phyloP scores from a whole-genome alignment of 176 grass and related monocot genomes.

The Aegilops speltoides region DNA sequence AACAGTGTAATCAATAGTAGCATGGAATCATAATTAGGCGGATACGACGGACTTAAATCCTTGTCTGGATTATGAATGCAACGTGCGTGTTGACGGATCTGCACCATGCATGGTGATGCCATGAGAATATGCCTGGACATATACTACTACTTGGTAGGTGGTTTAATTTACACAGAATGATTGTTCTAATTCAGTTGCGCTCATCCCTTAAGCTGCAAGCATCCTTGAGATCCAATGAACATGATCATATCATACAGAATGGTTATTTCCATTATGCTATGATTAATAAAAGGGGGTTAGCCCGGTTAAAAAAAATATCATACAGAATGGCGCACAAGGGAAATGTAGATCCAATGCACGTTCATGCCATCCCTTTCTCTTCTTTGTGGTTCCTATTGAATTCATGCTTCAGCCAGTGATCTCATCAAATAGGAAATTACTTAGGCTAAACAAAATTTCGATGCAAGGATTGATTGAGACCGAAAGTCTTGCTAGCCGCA shows the following conservation, averaged over 20 bases:
- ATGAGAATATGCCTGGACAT: conserved; percentile 36
- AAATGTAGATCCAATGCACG: conserved; percentile 20
- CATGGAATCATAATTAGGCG: conserved; percentile 25
- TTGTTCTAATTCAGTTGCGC: background rate
- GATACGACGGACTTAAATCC: background rate
- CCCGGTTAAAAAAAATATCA: too few relatives aligned
- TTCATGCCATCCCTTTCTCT: background rate
- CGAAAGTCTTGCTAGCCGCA: background rate
- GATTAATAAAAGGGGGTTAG: too few relatives aligned
- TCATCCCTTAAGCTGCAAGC: background rate
- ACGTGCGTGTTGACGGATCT: background rate
- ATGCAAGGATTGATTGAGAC: background rate
- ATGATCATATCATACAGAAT: background rate
- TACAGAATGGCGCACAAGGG: background rate
- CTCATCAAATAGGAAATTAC: too few relatives aligned
- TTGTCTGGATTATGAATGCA: background rate
- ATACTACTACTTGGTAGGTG: conserved; percentile 20
- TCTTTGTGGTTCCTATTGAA: background rate
- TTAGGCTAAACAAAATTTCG: too few relatives aligned
- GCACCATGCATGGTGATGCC: background rate
- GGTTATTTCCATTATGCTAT: too few relatives aligned
- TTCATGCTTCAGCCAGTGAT: too few relatives aligned
- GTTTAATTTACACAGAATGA: background rate
- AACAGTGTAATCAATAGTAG: background rate
- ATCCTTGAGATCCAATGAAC: conserved; percentile 5